A percentile compares a stretch with the other conserved stretches of the same genome.
Evolutionary conservation across 345 rosid genomes (phyloP).

Genomic region (Sonneratia alba): DNA sequence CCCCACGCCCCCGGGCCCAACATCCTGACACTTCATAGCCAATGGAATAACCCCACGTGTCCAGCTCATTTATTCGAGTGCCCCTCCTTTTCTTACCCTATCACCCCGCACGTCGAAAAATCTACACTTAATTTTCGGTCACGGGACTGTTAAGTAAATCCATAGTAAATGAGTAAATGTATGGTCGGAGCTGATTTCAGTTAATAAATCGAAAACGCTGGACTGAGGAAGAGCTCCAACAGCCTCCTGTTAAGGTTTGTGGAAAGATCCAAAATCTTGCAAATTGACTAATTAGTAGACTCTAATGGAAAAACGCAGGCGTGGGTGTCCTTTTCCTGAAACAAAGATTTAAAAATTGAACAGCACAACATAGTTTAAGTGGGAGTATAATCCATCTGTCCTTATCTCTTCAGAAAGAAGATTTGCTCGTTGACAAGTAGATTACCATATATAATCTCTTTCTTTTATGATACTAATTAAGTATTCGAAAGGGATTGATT

Average conservation of each 20-base stretch:
- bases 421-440: not conserved
- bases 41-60: slow-evolving; percentile 18
- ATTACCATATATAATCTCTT: not conserved
- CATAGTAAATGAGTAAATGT: too few relatives aligned
- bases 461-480: not conserved
- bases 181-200: too few relatives aligned
- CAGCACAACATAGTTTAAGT: not conserved
- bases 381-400: not conserved
- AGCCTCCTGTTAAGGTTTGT: not conserved
- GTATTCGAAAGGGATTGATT: too few relatives aligned
- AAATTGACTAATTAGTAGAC: slow-evolving; percentile 12
- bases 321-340: not conserved
- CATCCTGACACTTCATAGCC: slow-evolving; percentile 4
- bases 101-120: slow-evolving; percentile 3
- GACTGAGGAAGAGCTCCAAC: not conserved
- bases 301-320: slow-evolving; percentile 5
- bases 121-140: too few relatives aligned
- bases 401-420: not conserved
- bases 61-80: not conserved
- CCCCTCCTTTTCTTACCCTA: slow-evolving; percentile 5
- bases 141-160: too few relatives aligned
- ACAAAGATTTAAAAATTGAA: not conserved
- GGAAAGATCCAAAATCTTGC: slow-evolving; percentile 14
- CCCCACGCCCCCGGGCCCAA: not conserved
- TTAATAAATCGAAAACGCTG: too few relatives aligned